Percentiles rank a stretch among this genome's conserved stretches.
These are phyloP conservation scores for Pseudogymnoascus sp. DNA, from an alignment of 2,329 filamentous ascomycete genomes.

Conservation along the genomic window DNA sequence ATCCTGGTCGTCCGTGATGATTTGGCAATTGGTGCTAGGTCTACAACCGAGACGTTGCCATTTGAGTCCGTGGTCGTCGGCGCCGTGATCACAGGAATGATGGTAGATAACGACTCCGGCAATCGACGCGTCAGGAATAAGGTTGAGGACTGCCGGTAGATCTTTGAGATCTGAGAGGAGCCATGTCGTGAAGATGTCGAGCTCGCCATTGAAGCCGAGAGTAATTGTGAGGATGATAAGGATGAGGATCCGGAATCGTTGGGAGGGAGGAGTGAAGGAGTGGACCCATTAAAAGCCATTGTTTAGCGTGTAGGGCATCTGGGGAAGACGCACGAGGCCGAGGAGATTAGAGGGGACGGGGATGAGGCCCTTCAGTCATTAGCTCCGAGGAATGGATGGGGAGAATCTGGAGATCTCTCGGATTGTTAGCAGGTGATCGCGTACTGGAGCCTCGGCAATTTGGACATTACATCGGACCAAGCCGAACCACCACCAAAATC, in stretches of 20 bases:
- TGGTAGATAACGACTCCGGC: conserved; percentile 77
- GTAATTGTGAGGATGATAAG: conserved; percentile 47
- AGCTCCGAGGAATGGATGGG: neutral
- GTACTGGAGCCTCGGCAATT: conserved; percentile 4
- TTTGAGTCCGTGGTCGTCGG: conserved; percentile 29
- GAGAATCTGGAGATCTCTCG: conserved; percentile 3
- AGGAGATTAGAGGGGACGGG: conserved; percentile 12
- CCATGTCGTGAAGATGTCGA: conserved; percentile 53
- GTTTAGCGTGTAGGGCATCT: conserved; percentile 12
- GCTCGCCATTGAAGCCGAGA: conserved; percentile 60
- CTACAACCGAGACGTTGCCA: conserved; percentile 30
- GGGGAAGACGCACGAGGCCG: conserved; percentile 10
- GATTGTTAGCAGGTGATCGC: conserved; percentile 7
- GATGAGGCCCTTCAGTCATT: conserved; percentile 4
- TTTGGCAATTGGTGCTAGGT: conserved; percentile 60
- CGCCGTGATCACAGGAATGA: conserved; percentile 72
- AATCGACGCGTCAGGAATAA: conserved; percentile 91
- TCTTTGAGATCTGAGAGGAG: conserved; percentile 73
- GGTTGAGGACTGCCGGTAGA: conserved; percentile 88
- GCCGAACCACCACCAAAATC: neutral
- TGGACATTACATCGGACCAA: neutral
- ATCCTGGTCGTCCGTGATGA: conserved; percentile 77
- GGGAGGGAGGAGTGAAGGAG: conserved; percentile 23
- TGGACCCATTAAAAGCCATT: conserved; percentile 25
- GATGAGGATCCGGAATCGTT: conserved; percentile 18